phyloP scores from a whole-genome alignment of 768 basidiomycete species.

The Guyanaporus albipodus region DNA sequence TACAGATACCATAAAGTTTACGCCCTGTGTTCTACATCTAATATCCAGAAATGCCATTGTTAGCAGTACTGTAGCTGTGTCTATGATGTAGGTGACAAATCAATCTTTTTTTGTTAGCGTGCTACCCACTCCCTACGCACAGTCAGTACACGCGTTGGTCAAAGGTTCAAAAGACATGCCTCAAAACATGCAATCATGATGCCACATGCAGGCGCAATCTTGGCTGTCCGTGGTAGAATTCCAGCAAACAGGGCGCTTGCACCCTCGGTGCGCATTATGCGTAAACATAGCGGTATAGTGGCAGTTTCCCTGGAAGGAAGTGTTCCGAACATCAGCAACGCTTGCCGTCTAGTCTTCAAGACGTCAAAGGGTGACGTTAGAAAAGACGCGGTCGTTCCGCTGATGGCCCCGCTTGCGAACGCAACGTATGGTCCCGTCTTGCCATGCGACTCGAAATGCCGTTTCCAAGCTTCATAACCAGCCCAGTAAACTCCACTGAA shows the following conservation, averaged over 20 bases:
- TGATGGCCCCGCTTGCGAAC: slow-evolving; percentile 86
- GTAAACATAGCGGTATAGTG: slow-evolving; percentile 60
- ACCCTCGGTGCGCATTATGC: slow-evolving; percentile 80
- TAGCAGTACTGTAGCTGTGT: slow-evolving; percentile 22
- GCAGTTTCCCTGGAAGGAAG: slow-evolving; percentile 37
- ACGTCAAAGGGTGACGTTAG: slow-evolving; percentile 96
- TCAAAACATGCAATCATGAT: slow-evolving; percentile 98
- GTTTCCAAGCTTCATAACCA: slow-evolving; percentile 84
- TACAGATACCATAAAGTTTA: slow-evolving; percentile 22
- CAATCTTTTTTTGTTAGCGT: slow-evolving; percentile 39
- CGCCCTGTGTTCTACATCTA: neutral
- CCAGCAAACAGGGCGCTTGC: slow-evolving; percentile 77
- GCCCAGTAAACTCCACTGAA: slow-evolving; percentile 98
- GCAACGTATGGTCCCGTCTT: slow-evolving; percentile 62
- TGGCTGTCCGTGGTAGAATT: slow-evolving; percentile 80
- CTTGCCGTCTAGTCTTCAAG: slow-evolving; percentile 90
- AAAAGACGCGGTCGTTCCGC: slow-evolving; percentile 82
- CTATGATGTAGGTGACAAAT: slow-evolving; percentile 25
- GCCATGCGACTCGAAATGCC: slow-evolving; percentile 49
- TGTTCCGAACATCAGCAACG: slow-evolving; percentile 63
- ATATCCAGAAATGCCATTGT: slow-evolving; percentile 11
- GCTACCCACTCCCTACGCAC: slow-evolving; percentile 53
- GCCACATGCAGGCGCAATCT: slow-evolving; percentile 97
- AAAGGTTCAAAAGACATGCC: slow-evolving; percentile 36
- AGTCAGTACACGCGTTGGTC: slow-evolving; percentile 14